Base-by-base conservation (phyloP, 2,329 filamentous ascomycete species). In the Alternaria incomplexa region DNA sequence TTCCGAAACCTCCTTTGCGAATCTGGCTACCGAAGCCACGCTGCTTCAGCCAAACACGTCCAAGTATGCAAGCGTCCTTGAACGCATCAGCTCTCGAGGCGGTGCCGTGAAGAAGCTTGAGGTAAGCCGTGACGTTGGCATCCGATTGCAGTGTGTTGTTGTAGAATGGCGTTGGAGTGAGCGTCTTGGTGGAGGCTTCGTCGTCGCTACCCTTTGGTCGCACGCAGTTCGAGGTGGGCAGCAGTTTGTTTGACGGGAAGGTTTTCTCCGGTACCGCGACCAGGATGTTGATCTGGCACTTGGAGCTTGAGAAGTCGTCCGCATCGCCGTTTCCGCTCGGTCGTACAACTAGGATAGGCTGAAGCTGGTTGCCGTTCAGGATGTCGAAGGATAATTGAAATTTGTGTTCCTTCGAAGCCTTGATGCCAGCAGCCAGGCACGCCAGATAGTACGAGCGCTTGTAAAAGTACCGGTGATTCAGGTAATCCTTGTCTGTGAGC, bases 401-500 rank as follows among this genome's bases (percentile, higher is more conserved):
- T 1, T 83, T 81, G 15, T 85, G 79, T 5, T 82, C 82, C 48
- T 89, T 80, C 4, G 86, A 81, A 40, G 86, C 83, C 67, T 89
- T 88, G 56, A 98, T 83, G 5, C 87, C 89, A 28, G 88, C 89
- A 13, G 93, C 89, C 59, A 98, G 83, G 67, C 91, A 93, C 32
- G 94, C 93, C 54, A 98, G 83, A 76, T 96, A 98, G 80, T 95
- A 98, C 12, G 96, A 92, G 66, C 94, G 86, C 74, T 97, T 96
- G 82, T 97, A 94, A 76, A 97, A 97, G 81, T 97, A 98, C 64
- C 96, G 89, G 83, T 96, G 87, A 78, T 97, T 93, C 53, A 94
- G 85, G 77, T 95, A 97, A 80, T 99, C 96, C 81, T 98, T 98
- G 47, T 96, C 92, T 75, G 97, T 93, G 73, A 98, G 94, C 12